A percentile compares a stretch with the other conserved stretches of the same genome.
phyloP scores from a whole-genome alignment of 345 rosid species.

The Bruguiera gymnorhiza region DNA sequence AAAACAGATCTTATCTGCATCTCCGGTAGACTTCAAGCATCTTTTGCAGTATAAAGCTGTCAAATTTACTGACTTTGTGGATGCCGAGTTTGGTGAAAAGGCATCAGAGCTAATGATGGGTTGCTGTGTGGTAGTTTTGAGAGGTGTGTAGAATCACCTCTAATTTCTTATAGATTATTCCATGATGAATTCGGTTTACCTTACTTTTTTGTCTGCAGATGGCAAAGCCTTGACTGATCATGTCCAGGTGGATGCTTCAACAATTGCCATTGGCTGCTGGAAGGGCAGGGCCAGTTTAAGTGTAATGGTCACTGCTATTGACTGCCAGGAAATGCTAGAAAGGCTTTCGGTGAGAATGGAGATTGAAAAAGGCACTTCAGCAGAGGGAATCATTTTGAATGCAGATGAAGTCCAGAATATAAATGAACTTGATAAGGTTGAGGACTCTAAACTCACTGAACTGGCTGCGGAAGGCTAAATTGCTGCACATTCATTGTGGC shows the following conservation, averaged over 20 bases:
- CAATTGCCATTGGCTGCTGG: slow-evolving; percentile 94
- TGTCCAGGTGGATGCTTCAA: slow-evolving; percentile 40
- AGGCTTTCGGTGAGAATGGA: slow-evolving; percentile 54
- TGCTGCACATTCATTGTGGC: not conserved
- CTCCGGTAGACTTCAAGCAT: slow-evolving; percentile 71
- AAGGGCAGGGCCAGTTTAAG: slow-evolving; percentile 71
- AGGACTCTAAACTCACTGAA: slow-evolving; percentile 9
- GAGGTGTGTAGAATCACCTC: slow-evolving; percentile 40
- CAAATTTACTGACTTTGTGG: slow-evolving; percentile 63
- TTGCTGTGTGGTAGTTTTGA: slow-evolving; percentile 69
- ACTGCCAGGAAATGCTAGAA: slow-evolving; percentile 73
- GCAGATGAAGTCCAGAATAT: slow-evolving; percentile 23
- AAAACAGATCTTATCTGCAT: slow-evolving; percentile 67
- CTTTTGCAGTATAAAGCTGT: slow-evolving; percentile 74
- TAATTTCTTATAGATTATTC: not conserved
- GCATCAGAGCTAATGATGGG: slow-evolving; percentile 76
- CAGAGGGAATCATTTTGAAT: slow-evolving; percentile 20
- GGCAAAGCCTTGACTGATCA: slow-evolving; percentile 28
- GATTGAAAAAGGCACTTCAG: slow-evolving; percentile 15
- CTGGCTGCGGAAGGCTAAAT: slow-evolving; percentile 2
- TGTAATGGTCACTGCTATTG: slow-evolving; percentile 81
- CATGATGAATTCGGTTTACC: not conserved
- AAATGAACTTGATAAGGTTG: slow-evolving; percentile 18
- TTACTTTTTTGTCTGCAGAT: slow-evolving; percentile 30
- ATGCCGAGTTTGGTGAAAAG: slow-evolving; percentile 59